Base-by-base conservation (phyloP, 2,329 filamentous ascomycete species). In the Diaporthe aspalathi region DNA sequence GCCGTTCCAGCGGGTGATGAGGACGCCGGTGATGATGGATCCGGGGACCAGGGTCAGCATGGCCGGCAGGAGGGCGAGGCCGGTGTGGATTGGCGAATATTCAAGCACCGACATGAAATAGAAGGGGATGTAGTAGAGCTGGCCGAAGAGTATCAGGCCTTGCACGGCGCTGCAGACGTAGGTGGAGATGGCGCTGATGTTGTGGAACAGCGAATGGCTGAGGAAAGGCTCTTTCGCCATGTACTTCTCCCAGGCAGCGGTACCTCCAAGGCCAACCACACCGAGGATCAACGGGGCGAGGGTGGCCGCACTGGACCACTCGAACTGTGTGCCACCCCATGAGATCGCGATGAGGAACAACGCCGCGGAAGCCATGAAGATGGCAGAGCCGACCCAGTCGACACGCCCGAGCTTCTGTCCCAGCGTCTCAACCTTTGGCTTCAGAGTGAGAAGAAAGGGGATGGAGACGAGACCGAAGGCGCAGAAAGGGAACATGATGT, bases 341-440 rank as follows among this genome's bases (percentile, higher is more conserved):
- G 82, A 84, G n/a, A 88, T 79, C 0, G 84, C 81, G 3, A 87
- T 77, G 7, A 88, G 82, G 20, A 87, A 81, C 6, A 82, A 78
- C 12, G 84, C 81, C 7, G 82, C 77, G 1, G 83, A 82, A 1
- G 76, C 79, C 1, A 84, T 84, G 74, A 88, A 83, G 14, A 86
- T 70, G n/a, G 80, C 74, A 1, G 81, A 83, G 3, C 86, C 86
- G 2, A 84, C 45, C 76, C 81, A 85, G 74, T 89, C 86, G 27
- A 86, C 80, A 0, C 82, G 78, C 24, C 70, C 71, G 11, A 84
- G 75, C 68, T 83, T 82, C 63, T 80, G 73, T 27, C 40, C 57
- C 12, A 82, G 71, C 0, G 80, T 81, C 2, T 79, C 77, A 35
- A 75, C 73, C 52, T 74, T 75, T 0, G 81, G 79, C 43, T 79